Evolutionary conservation across 2,329 filamentous ascomycete genomes (phyloP).

Genomic region (Colletotrichum melonis): DNA sequence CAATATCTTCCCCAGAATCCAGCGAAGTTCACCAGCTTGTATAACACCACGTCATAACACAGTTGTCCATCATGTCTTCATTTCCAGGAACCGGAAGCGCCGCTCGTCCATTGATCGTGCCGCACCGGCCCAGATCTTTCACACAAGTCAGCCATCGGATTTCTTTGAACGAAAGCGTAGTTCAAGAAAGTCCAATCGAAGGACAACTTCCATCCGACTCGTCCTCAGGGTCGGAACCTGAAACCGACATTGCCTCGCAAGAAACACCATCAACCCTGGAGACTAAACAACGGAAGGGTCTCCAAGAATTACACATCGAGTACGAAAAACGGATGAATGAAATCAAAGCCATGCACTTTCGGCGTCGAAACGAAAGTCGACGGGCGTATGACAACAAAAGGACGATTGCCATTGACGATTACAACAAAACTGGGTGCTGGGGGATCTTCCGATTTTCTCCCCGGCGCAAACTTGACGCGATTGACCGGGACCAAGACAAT

Average conservation of each 20-base stretch:
- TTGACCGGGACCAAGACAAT: neutral
- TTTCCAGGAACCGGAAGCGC: neutral
- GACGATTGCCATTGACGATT: neutral
- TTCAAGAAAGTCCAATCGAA: neutral
- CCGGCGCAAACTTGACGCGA: neutral
- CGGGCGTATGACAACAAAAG: neutral
- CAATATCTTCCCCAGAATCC: too few relatives aligned
- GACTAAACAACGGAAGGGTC: neutral
- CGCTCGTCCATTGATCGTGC: neutral
- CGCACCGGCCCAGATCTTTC: neutral
- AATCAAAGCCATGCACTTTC: neutral
- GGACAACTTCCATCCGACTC: neutral
- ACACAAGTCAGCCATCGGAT: neutral
- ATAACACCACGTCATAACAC: neutral
- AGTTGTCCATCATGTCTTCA: neutral
- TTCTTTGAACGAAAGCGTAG: neutral
- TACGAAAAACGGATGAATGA: neutral
- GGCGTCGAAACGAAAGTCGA: neutral
- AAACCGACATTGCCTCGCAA: neutral
- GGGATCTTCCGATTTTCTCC: neutral
- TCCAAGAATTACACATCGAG: neutral
- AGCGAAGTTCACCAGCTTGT: neutral
- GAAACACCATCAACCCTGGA: neutral
- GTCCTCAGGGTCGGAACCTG: neutral
- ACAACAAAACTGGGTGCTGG: neutral